Percentiles rank a stretch among this genome's conserved stretches.
Evolutionary conservation across 2,329 filamentous ascomycete species (phyloP).

Genomic region (Cladosporium sphaerospermum): DNA sequence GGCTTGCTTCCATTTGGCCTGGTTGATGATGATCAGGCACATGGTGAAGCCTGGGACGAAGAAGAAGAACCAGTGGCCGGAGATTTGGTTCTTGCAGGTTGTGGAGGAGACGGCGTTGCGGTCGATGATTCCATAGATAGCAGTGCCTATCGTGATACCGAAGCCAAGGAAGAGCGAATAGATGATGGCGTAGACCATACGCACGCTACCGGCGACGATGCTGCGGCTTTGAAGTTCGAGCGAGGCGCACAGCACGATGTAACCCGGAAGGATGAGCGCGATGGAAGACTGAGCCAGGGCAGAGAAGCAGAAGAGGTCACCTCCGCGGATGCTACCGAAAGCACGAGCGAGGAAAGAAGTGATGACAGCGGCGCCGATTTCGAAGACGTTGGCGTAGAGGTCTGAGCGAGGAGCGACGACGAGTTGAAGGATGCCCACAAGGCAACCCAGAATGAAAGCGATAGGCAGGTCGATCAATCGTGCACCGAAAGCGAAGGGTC

Average conservation of each 20-base stretch:
- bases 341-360: conserved; percentile 45
- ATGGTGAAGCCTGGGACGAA: conserved; percentile 70
- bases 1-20: conserved; percentile 71
- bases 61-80: conserved; percentile 55
- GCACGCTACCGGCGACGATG: conserved; percentile 45
- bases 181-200: conserved; percentile 49
- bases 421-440: conserved; percentile 69
- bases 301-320: conserved; percentile 44
- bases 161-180: conserved; percentile 48
- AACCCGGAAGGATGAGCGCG: conserved; percentile 45
- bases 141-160: conserved; percentile 46
- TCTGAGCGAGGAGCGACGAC: conserved; percentile 68
- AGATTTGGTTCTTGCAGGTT: conserved; percentile 41
- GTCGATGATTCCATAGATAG: conserved; percentile 45
- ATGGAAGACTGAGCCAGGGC: conserved; percentile 46
- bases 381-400: conserved; percentile 54
- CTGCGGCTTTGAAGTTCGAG: conserved; percentile 44
- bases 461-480: conserved; percentile 72
- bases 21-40: conserved; percentile 72
- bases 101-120: conserved; percentile 40
- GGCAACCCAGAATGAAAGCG: conserved; percentile 66
- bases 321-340: conserved; percentile 41
- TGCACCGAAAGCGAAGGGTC: conserved; percentile 73
- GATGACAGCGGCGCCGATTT: conserved; percentile 43
- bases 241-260: conserved; percentile 45